Evolutionary conservation across 2,329 filamentous ascomycete genomes (phyloP).

Genomic region (Metarhizium album): DNA sequence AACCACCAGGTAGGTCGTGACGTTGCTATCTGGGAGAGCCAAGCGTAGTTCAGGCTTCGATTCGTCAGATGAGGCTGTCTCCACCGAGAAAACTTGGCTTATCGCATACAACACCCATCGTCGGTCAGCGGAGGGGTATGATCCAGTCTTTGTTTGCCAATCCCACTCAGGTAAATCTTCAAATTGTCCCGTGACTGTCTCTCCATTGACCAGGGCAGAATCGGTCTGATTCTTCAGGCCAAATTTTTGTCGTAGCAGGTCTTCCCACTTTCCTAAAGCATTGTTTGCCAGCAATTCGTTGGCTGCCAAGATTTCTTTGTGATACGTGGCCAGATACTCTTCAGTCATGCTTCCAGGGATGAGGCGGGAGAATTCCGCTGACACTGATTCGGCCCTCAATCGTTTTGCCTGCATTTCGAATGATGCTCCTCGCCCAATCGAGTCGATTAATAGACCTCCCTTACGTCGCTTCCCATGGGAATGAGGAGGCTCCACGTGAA

Average conservation of each 20-base stretch:
- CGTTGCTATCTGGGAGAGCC: conserved; percentile 39
- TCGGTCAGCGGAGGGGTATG: conserved; percentile 48
- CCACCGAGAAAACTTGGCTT: conserved; percentile 49
- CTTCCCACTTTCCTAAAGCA: conserved; percentile 39
- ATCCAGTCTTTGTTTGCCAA: conserved; percentile 31
- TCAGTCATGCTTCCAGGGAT: conserved; percentile 41
- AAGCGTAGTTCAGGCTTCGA: conserved; percentile 21
- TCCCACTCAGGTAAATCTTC: conserved; percentile 36
- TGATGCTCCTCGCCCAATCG: conserved; percentile 53
- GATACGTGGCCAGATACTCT: conserved; percentile 35
- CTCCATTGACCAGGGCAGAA: conserved; percentile 10
- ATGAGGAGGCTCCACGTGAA: conserved; percentile 56
- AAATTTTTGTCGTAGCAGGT: conserved; percentile 38
- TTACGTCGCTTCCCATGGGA: conserved; percentile 44
- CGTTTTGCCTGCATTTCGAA: conserved; percentile 26
- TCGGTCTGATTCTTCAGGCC: conserved; percentile 25
- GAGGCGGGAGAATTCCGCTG: conserved; percentile 22
- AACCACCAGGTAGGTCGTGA: conserved; percentile 47
- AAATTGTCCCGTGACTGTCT: conserved; percentile 9
- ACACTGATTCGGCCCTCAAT: conserved; percentile 19
- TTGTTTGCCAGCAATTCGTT: conserved; percentile 36
- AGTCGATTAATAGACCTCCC: conserved; percentile 59
- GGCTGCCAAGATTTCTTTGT: conserved; percentile 32
- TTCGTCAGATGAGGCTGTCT: conserved; percentile 28
- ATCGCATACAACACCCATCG: conserved; percentile 56